These are phyloP conservation scores for Coniferiporia sulphurascens DNA, from an alignment of 1,284 basidiomycete species.

Conservation along the genomic window DNA sequence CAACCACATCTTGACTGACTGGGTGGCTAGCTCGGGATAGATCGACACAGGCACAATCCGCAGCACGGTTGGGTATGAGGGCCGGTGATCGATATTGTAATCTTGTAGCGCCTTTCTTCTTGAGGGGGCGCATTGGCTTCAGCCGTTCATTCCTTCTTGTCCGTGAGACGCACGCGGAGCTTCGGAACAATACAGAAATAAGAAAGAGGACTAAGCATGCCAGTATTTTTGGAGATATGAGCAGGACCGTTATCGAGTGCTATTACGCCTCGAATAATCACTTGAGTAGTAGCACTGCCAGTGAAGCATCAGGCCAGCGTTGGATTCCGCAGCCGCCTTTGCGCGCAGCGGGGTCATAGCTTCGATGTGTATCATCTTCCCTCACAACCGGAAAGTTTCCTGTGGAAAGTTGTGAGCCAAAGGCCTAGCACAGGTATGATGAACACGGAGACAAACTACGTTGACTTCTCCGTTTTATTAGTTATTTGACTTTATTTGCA, in stretches of 20 bases:
- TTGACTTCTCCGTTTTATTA: no score
- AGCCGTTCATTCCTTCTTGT: neutral
- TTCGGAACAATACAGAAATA: no score
- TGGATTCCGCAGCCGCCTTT: neutral
- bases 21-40: neutral
- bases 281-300: no score
- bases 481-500: no score
- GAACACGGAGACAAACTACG: neutral
- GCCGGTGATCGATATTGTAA: neutral
- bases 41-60: conserved; percentile 7
- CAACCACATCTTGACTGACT: neutral
- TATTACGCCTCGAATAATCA: no score
- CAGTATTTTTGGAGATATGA: no score
- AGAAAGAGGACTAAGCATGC: no score
- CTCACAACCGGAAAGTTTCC: neutral
- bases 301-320: neutral
- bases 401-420: neutral
- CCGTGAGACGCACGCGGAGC: no score
- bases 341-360: conserved; percentile 7
- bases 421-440: neutral
- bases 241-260: no score
- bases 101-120: neutral
- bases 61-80: neutral
- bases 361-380: neutral
- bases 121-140: neutral